phyloP scores from a whole-genome alignment of 805 yeast species.

The Kluyveromyces siamensis region DNA sequence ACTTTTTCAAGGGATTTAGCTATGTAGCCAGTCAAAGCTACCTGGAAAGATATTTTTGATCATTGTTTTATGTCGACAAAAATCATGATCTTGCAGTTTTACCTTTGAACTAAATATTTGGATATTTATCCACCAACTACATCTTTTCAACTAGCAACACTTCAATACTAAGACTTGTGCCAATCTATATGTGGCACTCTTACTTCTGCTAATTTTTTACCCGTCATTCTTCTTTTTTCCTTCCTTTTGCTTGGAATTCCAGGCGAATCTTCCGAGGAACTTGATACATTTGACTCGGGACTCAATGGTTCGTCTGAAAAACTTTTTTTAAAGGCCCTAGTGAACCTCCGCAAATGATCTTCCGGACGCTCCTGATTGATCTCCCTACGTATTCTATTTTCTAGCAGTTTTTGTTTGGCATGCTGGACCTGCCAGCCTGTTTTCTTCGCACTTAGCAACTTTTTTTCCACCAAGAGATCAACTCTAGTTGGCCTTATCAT shows the following conservation, averaged over 20 bases:
- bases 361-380: slow-evolving; percentile 1
- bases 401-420: not conserved
- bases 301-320: not conserved
- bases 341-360: slow-evolving; percentile 2
- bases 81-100: too few relatives aligned
- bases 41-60: slow-evolving; percentile 25
- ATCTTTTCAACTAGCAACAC: too few relatives aligned
- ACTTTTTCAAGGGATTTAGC: slow-evolving; percentile 30
- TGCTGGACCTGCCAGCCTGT: slow-evolving; percentile 1
- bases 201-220: not conserved
- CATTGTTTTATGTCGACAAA: too few relatives aligned
- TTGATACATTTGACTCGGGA: not conserved
- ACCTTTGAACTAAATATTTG: too few relatives aligned
- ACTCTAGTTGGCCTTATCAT: not conserved
- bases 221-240: not conserved
- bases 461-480: not conserved
- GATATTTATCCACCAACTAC: too few relatives aligned
- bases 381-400: not conserved
- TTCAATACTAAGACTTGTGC: not conserved
- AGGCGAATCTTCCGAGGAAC: not conserved
- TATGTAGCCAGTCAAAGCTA: slow-evolving; percentile 29
- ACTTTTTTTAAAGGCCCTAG: not conserved
- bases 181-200: not conserved
- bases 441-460: not conserved
- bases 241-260: not conserved